phyloP scores from a whole-genome alignment of 768 basidiomycete genomes.

The Suillus discolor region DNA sequence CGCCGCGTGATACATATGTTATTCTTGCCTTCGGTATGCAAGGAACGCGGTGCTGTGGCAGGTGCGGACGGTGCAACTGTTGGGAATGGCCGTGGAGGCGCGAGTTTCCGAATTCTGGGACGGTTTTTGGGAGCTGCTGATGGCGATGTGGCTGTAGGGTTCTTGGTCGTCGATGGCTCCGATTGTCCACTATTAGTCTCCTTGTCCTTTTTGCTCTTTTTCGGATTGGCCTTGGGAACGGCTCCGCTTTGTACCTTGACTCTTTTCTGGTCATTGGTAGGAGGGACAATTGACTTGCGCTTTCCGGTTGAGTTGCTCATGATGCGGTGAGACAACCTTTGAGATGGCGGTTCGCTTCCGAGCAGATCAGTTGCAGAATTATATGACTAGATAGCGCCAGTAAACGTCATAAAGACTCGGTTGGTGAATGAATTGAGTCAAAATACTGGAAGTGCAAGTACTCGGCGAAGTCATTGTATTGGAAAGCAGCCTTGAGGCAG shows the following conservation, averaged over 20 bases:
- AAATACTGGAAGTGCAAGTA: not conserved
- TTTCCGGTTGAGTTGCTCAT: not conserved
- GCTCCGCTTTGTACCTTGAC: not conserved
- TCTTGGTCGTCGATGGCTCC: not conserved
- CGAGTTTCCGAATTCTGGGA: conserved; percentile 61
- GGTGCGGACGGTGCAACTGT: conserved; percentile 74
- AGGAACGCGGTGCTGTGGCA: conserved; percentile 79
- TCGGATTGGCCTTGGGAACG: not conserved
- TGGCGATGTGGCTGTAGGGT: not conserved
- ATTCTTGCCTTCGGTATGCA: conserved; percentile 80
- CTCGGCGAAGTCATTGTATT: not conserved
- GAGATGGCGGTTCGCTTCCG: not conserved
- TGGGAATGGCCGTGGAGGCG: conserved; percentile 75
- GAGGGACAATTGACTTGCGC: not conserved
- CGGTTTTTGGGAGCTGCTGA: conserved; percentile 12
- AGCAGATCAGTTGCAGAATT: not conserved
- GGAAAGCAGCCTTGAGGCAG: not conserved
- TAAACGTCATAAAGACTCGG: not conserved
- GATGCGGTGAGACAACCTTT: not conserved
- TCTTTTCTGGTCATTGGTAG: not conserved
- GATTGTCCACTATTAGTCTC: not conserved
- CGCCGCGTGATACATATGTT: conserved; percentile 79
- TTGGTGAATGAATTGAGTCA: not conserved
- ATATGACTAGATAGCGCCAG: not conserved
- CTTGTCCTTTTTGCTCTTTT: not conserved